Evolutionary conservation across 2,329 filamentous ascomycete species (phyloP).

Genomic region (Botryotinia globosa): DNA sequence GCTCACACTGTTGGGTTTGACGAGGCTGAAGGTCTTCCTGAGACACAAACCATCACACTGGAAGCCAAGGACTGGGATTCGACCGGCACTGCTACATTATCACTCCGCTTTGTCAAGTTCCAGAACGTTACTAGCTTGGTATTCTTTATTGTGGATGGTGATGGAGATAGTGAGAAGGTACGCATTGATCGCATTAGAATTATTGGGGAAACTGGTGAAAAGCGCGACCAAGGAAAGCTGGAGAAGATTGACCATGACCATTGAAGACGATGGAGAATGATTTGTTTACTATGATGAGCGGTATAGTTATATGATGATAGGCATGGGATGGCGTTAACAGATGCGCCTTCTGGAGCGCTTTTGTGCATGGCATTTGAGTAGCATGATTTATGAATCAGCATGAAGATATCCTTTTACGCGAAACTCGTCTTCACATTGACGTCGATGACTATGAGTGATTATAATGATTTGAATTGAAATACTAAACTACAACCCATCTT

Average conservation of each 20-base stretch:
- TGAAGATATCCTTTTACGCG: background rate
- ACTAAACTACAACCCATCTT: background rate
- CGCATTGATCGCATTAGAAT: conserved; percentile 76
- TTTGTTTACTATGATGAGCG: conserved; percentile 18
- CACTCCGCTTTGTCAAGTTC: conserved; percentile 92
- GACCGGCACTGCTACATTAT: conserved; percentile 68
- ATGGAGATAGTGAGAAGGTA: conserved; percentile 79
- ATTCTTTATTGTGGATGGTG: conserved; percentile 84
- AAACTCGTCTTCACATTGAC: background rate
- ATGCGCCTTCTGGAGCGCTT: conserved; percentile 14
- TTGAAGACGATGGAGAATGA: conserved; percentile 45
- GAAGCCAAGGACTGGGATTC: conserved; percentile 76
- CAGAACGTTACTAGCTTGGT: conserved; percentile 87
- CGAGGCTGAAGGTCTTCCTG: conserved; percentile 82
- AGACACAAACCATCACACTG: conserved; percentile 78
- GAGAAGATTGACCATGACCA: conserved; percentile 86
- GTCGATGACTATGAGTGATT: background rate
- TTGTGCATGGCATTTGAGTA: conserved; percentile 17
- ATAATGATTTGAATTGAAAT: background rate
- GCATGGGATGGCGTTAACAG: conserved; percentile 29
- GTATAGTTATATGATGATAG: conserved; percentile 13
- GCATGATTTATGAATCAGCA: background rate
- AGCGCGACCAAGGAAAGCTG: conserved; percentile 88
- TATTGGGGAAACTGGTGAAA: conserved; percentile 87
- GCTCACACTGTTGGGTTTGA: conserved; percentile 91